Base-by-base conservation (phyloP, 2,329 filamentous ascomycete genomes). In the Ophiostoma triangulosporum region DNA sequence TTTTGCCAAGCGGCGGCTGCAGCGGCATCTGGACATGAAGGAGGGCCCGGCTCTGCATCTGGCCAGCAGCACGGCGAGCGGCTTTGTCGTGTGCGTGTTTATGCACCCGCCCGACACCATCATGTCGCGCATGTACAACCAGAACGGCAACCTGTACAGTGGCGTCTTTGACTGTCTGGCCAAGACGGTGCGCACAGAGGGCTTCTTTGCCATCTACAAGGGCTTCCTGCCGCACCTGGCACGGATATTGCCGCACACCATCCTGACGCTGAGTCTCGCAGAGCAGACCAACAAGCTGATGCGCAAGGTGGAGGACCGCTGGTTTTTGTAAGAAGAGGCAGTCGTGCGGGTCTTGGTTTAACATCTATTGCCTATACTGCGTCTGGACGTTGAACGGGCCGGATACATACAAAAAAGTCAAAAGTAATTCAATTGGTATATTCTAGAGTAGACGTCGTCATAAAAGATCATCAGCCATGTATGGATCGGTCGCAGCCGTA, bases 31-130 rank as follows among this genome's bases (percentile, higher is more conserved):
- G 52, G 88, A 83, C 46, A 89, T 97, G 84, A 74, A 93, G 64
- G 93, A 98, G 65, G 91, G 93, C 1, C 86, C 88, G 35, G 83
- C 86, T 45, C 72, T 98, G 63, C 93, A 98, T 67, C 73, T 98
- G 60, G 78, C 88, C 35, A 95, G 88, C 67, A 95, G 89, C 62
- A 83, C 91, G 4, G 83, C 81, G 35, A 95, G 88, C 63, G 93
- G 93, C 0, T 95, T 98, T 63, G 93, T 95, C 12, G 93, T 98
- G 17, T 98, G 93, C 72, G 88, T 87, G 62, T 83, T 97, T 59
- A 98, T 98, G 93, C 93, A 98, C 64, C 93, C 93, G 52, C 93
- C 93, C 78, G 93, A 98, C 68, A 98, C 93, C 5, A 87, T 98
- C 70, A 98, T 98, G 93, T 93, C 88, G 57, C 85, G 93, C 58